Conservation (phyloP, 345 rosid genomes). For the Psidium guajava region DNA sequence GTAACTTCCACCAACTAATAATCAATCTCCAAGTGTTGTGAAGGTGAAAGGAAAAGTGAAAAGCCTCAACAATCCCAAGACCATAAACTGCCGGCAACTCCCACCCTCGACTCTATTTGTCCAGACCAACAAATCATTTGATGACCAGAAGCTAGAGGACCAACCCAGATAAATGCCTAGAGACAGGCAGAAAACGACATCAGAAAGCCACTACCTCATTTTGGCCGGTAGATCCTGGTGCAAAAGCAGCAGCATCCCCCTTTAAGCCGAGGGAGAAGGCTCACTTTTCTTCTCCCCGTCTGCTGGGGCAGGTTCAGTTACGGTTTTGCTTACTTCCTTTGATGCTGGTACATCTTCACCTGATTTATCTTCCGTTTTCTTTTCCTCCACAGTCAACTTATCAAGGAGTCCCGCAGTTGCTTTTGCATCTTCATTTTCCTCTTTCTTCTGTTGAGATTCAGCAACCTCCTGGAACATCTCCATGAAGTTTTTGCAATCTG, state of each 20-base stretch:
- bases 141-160: neutral
- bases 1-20: neutral
- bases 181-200: neutral
- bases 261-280: conserved; percentile 35
- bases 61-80: neutral
- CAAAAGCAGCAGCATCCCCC: conserved; percentile 1
- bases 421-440: conserved; percentile 57
- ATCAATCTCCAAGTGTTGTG: neutral
- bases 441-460: conserved; percentile 42
- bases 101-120: neutral
- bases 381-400: conserved; percentile 63
- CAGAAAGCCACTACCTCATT: neutral
- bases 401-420: conserved; percentile 66
- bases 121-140: neutral
- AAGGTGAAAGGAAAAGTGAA: neutral
- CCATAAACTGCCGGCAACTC: neutral
- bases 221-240: neutral
- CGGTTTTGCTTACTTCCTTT: conserved; percentile 21
- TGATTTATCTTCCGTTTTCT: conserved; percentile 30
- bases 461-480: conserved; percentile 65
- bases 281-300: conserved; percentile 41
- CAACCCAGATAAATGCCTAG: neutral
- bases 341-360: conserved; percentile 19
- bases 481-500: conserved; percentile 89
- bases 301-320: conserved; percentile 11